These are phyloP conservation scores for Verticillium nonalfalfae DNA, from an alignment of 2,329 filamentous ascomycete genomes.

Conservation along the genomic window DNA sequence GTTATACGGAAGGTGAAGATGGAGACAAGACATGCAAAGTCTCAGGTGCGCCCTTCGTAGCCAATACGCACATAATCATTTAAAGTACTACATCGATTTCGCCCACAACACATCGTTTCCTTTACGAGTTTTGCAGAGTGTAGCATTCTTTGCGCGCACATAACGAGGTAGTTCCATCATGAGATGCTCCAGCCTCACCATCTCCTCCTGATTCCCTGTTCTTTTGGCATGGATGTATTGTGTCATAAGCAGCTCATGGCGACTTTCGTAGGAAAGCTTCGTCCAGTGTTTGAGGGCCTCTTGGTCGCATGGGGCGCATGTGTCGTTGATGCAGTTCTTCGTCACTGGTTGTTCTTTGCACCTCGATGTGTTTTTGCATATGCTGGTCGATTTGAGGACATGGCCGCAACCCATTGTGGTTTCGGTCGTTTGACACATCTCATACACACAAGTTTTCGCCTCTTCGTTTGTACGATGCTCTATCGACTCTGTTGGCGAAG, in stretches of 20 bases:
- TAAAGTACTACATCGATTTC: background rate
- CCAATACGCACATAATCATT: too few relatives aligned
- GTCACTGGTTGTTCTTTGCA: conserved; percentile 3
- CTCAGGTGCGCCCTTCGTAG: too few relatives aligned
- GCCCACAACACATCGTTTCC: background rate
- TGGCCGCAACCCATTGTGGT: conserved; percentile 19
- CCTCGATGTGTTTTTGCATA: conserved; percentile 3
- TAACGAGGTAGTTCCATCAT: conserved; percentile 14
- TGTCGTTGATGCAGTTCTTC: conserved; percentile 21
- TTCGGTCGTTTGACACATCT: conserved; percentile 17
- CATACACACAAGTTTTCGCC: background rate
- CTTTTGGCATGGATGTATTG: conserved; percentile 18
- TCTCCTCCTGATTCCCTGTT: conserved; percentile 13
- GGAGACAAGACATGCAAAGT: too few relatives aligned
- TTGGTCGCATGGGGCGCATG: conserved; percentile 29
- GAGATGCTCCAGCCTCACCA: conserved; percentile 15
- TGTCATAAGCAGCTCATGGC: conserved; percentile 17
- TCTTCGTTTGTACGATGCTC: background rate
- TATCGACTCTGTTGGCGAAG: too few relatives aligned
- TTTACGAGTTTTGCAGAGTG: conserved; percentile 8
- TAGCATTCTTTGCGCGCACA: conserved; percentile 15
- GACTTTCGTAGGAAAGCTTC: conserved; percentile 18
- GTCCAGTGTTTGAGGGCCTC: conserved; percentile 15
- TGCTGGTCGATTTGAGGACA: conserved; percentile 6
- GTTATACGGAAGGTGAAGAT: too few relatives aligned